Conservation (phyloP, 345 rosid species). For the Nephelium lappaceum region DNA sequence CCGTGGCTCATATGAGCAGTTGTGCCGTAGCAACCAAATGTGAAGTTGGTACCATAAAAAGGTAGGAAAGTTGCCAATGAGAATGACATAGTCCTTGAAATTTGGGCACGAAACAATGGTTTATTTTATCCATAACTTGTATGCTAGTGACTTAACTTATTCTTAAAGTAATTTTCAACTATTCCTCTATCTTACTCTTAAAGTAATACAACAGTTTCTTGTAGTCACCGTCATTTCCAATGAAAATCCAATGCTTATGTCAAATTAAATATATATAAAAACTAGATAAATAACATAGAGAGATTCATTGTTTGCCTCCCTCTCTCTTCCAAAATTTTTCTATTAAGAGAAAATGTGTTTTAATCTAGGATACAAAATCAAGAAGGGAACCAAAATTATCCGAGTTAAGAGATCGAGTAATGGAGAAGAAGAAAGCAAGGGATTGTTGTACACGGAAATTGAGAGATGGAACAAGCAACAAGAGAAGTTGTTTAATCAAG, state of each 20-base stretch:
- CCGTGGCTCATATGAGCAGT: background rate
- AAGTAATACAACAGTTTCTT: conserved; percentile 34
- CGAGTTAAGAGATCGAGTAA: conserved; percentile 18
- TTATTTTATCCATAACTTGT: conserved; percentile 22
- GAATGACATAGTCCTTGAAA: conserved; percentile 5
- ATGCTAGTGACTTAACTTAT: conserved; percentile 42
- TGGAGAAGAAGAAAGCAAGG: conserved; percentile 35
- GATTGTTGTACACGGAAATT: conserved; percentile 44
- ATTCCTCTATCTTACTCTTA: conserved; percentile 17
- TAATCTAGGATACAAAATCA: conserved; percentile 37
- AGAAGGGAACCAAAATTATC: conserved; percentile 33
- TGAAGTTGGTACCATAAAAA: background rate
- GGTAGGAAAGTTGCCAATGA: background rate
- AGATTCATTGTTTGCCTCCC: background rate
- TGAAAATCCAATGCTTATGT: background rate
- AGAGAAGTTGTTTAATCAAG: conserved; percentile 26
- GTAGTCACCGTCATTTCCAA: conserved; percentile 28
- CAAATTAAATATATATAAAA: background rate
- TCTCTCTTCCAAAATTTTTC: conserved; percentile 1
- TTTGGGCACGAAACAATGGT: background rate
- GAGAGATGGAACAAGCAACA: conserved; percentile 48
- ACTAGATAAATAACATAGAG: background rate
- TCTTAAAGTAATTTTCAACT: conserved; percentile 28
- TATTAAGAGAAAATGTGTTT: conserved; percentile 43
- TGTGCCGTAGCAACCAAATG: background rate